A percentile compares a stretch with the other conserved stretches of the same genome.
These are phyloP conservation scores for Obelidium mucronatum DNA, from an alignment of 192 early-diverging fungal species.

Conservation along the genomic window DNA sequence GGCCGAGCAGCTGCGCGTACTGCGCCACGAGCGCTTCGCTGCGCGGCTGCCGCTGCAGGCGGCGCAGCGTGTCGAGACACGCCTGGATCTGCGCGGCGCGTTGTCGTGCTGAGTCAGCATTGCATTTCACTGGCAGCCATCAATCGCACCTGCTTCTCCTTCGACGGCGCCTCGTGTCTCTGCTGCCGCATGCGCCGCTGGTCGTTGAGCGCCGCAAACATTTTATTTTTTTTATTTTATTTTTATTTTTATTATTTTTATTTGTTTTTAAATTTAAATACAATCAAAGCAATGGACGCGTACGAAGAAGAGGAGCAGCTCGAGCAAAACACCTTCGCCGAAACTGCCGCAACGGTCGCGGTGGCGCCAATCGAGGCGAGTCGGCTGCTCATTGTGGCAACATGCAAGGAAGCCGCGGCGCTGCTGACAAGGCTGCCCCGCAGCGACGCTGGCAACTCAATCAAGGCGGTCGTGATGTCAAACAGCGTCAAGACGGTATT, in stretches of 20 bases:
- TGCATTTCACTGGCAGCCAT: not conserved
- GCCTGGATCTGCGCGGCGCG: not conserved
- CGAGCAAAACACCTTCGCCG: not conserved
- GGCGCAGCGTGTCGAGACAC: not conserved
- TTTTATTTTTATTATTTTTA: no score
- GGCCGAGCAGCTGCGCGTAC: conserved; percentile 1
- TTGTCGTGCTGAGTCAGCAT: not conserved
- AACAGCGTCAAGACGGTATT: no score
- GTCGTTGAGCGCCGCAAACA: not conserved
- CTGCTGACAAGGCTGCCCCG: not conserved
- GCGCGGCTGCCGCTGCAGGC: not conserved
- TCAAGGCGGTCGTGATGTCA: not conserved
- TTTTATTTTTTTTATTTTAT: no score
- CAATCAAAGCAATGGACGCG: not conserved
- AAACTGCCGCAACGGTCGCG: not conserved
- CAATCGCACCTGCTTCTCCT: not conserved
- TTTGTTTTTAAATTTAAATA: not conserved
- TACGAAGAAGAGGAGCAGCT: not conserved
- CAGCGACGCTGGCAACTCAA: not conserved
- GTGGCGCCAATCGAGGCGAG: not conserved
- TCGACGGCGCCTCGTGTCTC: not conserved
- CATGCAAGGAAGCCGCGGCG: not conserved
- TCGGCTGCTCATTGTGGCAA: not conserved
- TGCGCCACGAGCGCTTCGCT: not conserved
- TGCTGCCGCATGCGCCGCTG: not conserved